A percentile compares a stretch with the other conserved stretches of the same genome.
Evolutionary conservation across 306 rosid species (phyloP).

Genomic region (Malus orientalis): DNA sequence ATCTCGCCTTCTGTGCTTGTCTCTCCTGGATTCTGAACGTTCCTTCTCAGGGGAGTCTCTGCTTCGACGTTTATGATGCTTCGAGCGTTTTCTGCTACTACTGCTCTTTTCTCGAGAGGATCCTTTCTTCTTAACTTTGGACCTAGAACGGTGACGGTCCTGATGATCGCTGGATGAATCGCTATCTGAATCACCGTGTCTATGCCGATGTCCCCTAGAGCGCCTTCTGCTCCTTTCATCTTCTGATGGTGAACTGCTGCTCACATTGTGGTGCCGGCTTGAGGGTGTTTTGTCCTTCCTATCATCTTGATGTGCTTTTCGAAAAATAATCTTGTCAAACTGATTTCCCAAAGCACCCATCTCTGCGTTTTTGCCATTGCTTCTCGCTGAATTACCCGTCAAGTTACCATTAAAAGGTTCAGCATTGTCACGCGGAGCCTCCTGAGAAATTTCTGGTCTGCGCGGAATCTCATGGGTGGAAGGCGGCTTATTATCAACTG

Average conservation of each 20-base stretch:
- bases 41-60: conserved; percentile 54
- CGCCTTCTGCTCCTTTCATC: conserved; percentile 59
- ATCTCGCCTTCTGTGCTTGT: conserved; percentile 37
- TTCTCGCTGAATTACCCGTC: conserved; percentile 33
- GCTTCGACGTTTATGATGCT: conserved; percentile 46
- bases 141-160: conserved; percentile 42
- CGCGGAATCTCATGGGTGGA: conserved; percentile 22
- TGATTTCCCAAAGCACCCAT: conserved; percentile 23
- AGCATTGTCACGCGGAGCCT: conserved; percentile 23
- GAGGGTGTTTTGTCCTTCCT: conserved; percentile 30
- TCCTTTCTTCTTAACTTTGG: conserved; percentile 48
- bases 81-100: conserved; percentile 54
- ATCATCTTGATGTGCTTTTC: conserved; percentile 24
- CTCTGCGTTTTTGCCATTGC: conserved; percentile 24
- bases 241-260: conserved; percentile 44
- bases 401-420: conserved; percentile 29
- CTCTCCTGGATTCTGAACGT: conserved; percentile 37
- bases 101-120: conserved; percentile 56
- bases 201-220: conserved; percentile 41
- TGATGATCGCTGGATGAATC: conserved; percentile 42
- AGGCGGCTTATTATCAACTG: conserved; percentile 18
- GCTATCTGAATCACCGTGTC: conserved; percentile 46
- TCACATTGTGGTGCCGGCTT: conserved; percentile 26
- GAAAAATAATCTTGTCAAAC: conserved; percentile 17
- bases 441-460: conserved; percentile 22